Percentiles rank a stretch among this genome's conserved stretches.
Conservation (phyloP, 768 basidiomycete species). For the Pisolithus marmoratus region DNA sequence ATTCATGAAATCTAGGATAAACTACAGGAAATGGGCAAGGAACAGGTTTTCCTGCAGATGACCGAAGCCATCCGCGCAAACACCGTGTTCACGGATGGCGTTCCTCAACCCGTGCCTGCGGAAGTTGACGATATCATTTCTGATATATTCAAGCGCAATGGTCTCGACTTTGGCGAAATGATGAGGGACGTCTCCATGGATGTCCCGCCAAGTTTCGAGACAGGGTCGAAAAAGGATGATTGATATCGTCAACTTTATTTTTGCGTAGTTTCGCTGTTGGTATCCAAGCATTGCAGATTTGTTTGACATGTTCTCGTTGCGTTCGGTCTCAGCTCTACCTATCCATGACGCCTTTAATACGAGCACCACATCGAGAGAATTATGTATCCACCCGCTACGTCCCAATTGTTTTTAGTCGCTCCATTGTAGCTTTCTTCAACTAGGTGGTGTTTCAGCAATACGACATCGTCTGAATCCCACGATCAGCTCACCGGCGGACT, state of each 20-base stretch:
- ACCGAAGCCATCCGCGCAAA: conserved; percentile 30
- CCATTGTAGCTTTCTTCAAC: conserved; percentile 25
- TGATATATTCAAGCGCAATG: conserved; percentile 27
- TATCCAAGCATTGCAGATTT: background rate
- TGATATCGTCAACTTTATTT: conserved; percentile 8
- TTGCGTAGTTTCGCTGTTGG: background rate
- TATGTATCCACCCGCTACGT: background rate
- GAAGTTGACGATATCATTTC: conserved; percentile 27
- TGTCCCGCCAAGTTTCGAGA: conserved; percentile 17
- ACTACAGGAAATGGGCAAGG: conserved; percentile 25
- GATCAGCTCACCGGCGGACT: conserved; percentile 59
- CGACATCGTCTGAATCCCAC: background rate
- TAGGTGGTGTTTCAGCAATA: conserved; percentile 5
- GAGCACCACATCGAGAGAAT: too few species aligned
- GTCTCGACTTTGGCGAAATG: conserved; percentile 25
- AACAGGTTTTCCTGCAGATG: conserved; percentile 25
- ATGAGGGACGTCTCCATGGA: conserved; percentile 19
- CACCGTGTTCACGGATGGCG: conserved; percentile 20
- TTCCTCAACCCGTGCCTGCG: conserved; percentile 19
- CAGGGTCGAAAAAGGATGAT: conserved; percentile 23
- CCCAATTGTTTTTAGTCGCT: conserved; percentile 11
- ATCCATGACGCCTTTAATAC: too few species aligned
- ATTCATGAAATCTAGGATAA: conserved; percentile 15
- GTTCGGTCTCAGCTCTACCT: too few species aligned
- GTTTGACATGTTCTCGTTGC: background rate